These are phyloP conservation scores for Falciphora oryzae DNA, from an alignment of 2,329 filamentous ascomycete species.

Conservation along the genomic window DNA sequence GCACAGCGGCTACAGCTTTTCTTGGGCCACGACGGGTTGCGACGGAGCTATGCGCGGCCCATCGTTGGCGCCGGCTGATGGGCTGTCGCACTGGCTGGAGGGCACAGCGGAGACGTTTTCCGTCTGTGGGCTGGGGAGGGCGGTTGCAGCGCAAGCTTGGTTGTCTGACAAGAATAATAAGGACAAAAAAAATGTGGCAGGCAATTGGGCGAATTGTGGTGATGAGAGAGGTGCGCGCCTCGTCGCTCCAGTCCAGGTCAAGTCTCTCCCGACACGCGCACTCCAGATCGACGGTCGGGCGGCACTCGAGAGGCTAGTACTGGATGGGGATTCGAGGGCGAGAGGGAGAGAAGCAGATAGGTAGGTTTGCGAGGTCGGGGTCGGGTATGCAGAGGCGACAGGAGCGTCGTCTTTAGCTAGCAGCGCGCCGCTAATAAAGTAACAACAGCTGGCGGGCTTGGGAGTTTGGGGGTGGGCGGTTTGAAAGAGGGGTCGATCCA, in stretches of 20 bases:
- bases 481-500: slow-evolving; percentile 5
- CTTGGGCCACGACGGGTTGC: slow-evolving; percentile 11
- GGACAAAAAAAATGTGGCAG: not conserved
- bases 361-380: slow-evolving; percentile 1
- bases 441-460: not conserved
- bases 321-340: not conserved
- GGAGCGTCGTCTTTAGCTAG: not conserved
- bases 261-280: not conserved
- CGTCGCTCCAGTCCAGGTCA: not conserved
- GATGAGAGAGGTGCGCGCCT: not conserved
- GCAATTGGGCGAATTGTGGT: not conserved
- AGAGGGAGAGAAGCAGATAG: not conserved
- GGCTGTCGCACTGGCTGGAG: slow-evolving; percentile 7
- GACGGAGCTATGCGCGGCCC: slow-evolving; percentile 13
- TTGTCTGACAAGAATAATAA: not conserved
- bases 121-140: not conserved
- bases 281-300: not conserved
- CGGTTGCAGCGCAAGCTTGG: not conserved
- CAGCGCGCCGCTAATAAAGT: slow-evolving; percentile 1
- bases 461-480: slow-evolving; percentile 1
- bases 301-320: not conserved
- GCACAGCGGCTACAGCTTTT: not conserved
- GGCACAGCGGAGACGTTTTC: not conserved
- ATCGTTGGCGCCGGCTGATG: slow-evolving; percentile 8
- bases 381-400: slow-evolving; percentile 3